Conservation (phyloP, 176 grass and related monocot species). For the Triticum urartu region DNA sequence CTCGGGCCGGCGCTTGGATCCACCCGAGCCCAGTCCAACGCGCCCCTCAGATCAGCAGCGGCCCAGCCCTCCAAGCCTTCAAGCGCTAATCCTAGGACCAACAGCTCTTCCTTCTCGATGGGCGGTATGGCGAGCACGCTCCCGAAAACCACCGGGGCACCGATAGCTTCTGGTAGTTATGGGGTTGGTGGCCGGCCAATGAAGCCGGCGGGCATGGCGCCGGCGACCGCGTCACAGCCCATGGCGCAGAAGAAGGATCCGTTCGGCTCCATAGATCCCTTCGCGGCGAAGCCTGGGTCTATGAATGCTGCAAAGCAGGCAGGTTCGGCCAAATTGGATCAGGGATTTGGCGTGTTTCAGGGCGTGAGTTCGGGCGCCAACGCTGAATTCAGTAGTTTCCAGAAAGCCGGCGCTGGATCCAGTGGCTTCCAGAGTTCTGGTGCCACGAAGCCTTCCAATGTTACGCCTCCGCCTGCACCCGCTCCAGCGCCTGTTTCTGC, state of each 20-base stretch:
- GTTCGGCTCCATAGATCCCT: slow-evolving; percentile 74
- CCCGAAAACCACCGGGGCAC: slow-evolving; percentile 51
- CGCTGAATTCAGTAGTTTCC: slow-evolving; percentile 49
- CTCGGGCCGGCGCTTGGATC: slow-evolving; percentile 75
- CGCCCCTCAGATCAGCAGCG: slow-evolving; percentile 69
- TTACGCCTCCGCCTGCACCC: slow-evolving; percentile 43
- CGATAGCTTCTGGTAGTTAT: slow-evolving; percentile 35
- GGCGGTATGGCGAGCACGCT: slow-evolving; percentile 71
- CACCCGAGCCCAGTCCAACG: slow-evolving; percentile 39
- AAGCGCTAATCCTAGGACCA: slow-evolving; percentile 29
- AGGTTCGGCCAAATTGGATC: slow-evolving; percentile 42
- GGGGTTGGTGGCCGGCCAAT: slow-evolving; percentile 52
- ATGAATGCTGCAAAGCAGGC: slow-evolving; percentile 38
- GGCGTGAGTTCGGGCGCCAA: slow-evolving; percentile 22
- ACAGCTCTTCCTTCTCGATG: slow-evolving; percentile 58
- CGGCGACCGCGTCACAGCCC: slow-evolving; percentile 31
- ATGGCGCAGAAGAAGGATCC: slow-evolving; percentile 73
- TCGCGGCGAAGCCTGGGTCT: slow-evolving; percentile 51
- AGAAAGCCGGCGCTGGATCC: slow-evolving; percentile 38
- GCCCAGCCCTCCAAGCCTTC: slow-evolving; percentile 36
- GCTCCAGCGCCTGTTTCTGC: slow-evolving; percentile 39
- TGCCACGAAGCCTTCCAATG: slow-evolving; percentile 36
- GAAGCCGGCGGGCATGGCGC: slow-evolving; percentile 52
- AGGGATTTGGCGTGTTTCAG: slow-evolving; percentile 58
- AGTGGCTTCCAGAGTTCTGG: slow-evolving; percentile 45